Evolutionary conservation across 495 filamentous ascomycete species (phyloP).

Genomic region (Xylaria bambusicola): DNA sequence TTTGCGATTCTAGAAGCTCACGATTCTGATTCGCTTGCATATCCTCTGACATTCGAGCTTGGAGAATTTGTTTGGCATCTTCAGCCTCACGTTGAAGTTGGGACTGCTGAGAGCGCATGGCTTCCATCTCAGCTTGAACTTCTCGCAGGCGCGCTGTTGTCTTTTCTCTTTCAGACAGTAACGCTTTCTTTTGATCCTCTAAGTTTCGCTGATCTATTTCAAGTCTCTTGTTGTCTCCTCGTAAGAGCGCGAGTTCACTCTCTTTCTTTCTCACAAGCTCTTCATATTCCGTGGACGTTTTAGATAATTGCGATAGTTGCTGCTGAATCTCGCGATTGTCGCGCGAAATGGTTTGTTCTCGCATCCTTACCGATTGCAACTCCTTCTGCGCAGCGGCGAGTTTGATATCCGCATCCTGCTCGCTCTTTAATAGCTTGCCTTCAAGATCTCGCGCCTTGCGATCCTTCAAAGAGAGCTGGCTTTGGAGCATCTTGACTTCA

Average conservation of each 20-base stretch:
- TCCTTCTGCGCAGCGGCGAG: slow-evolving; percentile 81
- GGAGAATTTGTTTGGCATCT: slow-evolving; percentile 82
- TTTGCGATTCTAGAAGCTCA: slow-evolving; percentile 83
- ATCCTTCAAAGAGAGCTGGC: slow-evolving; percentile 85
- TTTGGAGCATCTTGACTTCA: slow-evolving; percentile 89
- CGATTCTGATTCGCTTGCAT: slow-evolving; percentile 82
- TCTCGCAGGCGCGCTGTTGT: slow-evolving; percentile 77
- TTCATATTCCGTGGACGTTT: slow-evolving; percentile 91
- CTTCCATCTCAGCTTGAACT: slow-evolving; percentile 83
- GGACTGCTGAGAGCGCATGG: slow-evolving; percentile 77
- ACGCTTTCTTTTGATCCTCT: slow-evolving; percentile 70
- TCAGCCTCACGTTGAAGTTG: slow-evolving; percentile 86
- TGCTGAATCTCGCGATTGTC: slow-evolving; percentile 86
- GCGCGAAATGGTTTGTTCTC: slow-evolving; percentile 71
- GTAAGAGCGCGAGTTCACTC: slow-evolving; percentile 83
- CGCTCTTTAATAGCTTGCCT: slow-evolving; percentile 75
- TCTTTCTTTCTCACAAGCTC: slow-evolving; percentile 91
- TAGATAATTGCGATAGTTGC: slow-evolving; percentile 82
- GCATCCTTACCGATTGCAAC: slow-evolving; percentile 66
- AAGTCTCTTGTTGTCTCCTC: slow-evolving; percentile 76
- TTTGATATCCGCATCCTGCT: slow-evolving; percentile 90
- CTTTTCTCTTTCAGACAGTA: slow-evolving; percentile 76
- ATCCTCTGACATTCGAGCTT: slow-evolving; percentile 87
- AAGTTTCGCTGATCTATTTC: slow-evolving; percentile 75
- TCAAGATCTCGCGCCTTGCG: slow-evolving; percentile 89